phyloP scores from a whole-genome alignment of 2,329 filamentous ascomycete genomes.

The Pestalotiopsis sp. region DNA sequence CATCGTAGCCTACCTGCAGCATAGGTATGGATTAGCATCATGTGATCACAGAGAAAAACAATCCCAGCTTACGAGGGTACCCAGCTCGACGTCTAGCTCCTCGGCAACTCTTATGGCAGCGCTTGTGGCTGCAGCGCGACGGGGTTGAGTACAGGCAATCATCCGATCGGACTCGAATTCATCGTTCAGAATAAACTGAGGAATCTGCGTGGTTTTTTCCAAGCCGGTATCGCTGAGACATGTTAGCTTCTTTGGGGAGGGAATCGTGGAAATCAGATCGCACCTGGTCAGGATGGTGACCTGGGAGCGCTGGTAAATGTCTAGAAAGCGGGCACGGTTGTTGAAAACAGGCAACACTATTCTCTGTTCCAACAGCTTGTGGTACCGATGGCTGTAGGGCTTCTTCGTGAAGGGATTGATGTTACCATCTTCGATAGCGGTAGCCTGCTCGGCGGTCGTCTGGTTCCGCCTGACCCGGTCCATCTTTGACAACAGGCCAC shows the following conservation, averaged over 20 bases:
- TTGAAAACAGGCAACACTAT: background rate
- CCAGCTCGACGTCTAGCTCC: background rate
- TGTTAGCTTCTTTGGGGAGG: no score
- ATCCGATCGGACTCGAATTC: background rate
- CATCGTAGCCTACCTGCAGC: background rate
- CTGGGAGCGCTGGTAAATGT: background rate
- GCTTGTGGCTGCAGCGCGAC: background rate
- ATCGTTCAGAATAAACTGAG: background rate
- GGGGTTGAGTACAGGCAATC: background rate
- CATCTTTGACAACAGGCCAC: background rate
- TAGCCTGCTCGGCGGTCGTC: background rate
- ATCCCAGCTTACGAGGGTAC: background rate
- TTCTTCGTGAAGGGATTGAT: background rate
- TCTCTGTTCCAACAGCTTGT: background rate
- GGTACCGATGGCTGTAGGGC: background rate
- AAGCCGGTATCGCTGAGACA: background rate
- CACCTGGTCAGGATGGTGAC: background rate
- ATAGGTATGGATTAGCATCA: background rate
- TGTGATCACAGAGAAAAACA: background rate
- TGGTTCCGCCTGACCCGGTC: background rate
- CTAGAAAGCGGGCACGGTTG: background rate
- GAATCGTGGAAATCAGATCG: no score
- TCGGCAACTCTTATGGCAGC: background rate
- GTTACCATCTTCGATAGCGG: background rate
- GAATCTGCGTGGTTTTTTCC: background rate